phyloP scores from a whole-genome alignment of 768 basidiomycete genomes.

The Amanita pseudoporphyria region DNA sequence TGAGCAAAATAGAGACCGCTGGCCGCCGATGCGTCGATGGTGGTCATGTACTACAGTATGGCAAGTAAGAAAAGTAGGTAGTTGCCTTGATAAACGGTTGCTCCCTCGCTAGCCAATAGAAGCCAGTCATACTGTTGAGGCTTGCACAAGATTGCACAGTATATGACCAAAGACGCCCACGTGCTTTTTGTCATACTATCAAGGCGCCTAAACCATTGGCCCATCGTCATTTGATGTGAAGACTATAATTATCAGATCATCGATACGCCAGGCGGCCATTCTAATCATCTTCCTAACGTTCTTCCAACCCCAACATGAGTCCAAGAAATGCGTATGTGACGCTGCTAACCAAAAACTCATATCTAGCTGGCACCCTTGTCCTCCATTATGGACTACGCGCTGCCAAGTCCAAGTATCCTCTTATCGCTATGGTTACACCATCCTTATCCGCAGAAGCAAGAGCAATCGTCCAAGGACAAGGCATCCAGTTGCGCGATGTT shows the following conservation, averaged over 20 bases:
- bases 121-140: too few relatives aligned
- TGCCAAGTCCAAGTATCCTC: constrained; percentile 57
- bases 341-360: constrained; percentile 64
- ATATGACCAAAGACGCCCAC: too few relatives aligned
- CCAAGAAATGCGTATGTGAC: constrained; percentile 59
- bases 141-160: too few relatives aligned
- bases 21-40: too few relatives aligned
- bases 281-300: background rate
- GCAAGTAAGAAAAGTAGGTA: too few relatives aligned
- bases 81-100: too few relatives aligned
- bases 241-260: background rate
- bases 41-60: too few relatives aligned
- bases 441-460: constrained; percentile 40
- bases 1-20: background rate
- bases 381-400: constrained; percentile 43
- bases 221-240: background rate
- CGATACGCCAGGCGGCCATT: background rate
- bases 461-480: constrained; percentile 39
- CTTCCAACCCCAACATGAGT: constrained; percentile 18
- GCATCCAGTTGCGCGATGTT: constrained; percentile 51
- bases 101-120: too few relatives aligned
- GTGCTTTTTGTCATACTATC: too few relatives aligned
- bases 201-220: too few relatives aligned
- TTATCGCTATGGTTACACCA: constrained; percentile 70
- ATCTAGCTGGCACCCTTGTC: constrained; percentile 55